Evolutionary conservation across 306 rosid genomes (phyloP).

Genomic region (Biancaea sappan): DNA sequence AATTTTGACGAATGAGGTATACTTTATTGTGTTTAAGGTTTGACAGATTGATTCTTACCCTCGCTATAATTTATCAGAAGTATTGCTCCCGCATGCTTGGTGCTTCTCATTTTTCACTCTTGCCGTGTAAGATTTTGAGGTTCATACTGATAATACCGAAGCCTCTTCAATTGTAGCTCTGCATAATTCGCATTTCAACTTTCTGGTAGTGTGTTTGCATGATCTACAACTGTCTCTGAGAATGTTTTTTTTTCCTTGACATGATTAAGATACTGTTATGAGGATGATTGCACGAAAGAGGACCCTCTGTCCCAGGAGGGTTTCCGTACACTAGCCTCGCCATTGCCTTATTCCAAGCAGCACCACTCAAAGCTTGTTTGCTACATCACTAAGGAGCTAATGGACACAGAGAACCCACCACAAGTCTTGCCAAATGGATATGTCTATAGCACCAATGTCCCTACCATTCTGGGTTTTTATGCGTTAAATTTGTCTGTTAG

Average conservation of each 20-base stretch:
- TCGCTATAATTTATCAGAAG: constrained; percentile 1
- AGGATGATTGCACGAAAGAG: constrained; percentile 96
- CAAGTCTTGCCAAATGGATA: constrained; percentile 94
- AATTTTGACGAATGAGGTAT: neutral
- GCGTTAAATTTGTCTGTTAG: neutral
- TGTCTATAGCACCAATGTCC: constrained; percentile 92
- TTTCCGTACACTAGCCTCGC: constrained; percentile 78
- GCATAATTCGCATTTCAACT: constrained; percentile 23
- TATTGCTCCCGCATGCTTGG: neutral
- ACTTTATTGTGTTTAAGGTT: constrained; percentile 12
- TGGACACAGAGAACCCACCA: constrained; percentile 96
- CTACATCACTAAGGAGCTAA: constrained; percentile 92
- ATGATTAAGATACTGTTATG: constrained; percentile 80
- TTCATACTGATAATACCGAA: neutral
- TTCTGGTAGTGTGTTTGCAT: constrained; percentile 14
- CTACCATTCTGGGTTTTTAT: constrained; percentile 10
- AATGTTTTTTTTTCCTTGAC: constrained; percentile 58
- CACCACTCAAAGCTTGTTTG: constrained; percentile 95
- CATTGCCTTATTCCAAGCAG: constrained; percentile 92
- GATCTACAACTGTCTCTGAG: constrained; percentile 8
- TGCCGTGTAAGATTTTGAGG: constrained; percentile 20
- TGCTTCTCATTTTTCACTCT: constrained; percentile 19
- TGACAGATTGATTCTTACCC: neutral
- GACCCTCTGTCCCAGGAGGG: constrained; percentile 91
- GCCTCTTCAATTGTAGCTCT: constrained; percentile 19